Evolutionary conservation across 106 monocot species (phyloP).

Genomic region (Allium cepa): DNA sequence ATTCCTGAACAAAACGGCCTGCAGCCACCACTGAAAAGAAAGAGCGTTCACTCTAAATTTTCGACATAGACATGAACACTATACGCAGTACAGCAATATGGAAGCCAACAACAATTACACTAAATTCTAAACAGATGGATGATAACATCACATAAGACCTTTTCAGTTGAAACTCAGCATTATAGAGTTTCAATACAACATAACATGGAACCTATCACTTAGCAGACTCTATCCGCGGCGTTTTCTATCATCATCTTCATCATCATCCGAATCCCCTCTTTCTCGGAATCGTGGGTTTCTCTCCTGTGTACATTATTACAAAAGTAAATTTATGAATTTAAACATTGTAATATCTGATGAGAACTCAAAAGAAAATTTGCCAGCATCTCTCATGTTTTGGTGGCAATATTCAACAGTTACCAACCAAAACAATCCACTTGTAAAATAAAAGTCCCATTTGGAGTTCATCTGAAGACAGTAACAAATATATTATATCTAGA

Average conservation of each 20-base stretch:
- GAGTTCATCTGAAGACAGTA: background rate
- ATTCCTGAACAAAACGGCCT: too few species aligned
- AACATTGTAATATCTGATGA: background rate
- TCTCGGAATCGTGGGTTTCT: conserved; percentile 87
- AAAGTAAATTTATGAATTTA: too few species aligned
- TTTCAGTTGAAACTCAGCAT: background rate
- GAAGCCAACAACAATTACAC: too few species aligned
- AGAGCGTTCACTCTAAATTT: too few species aligned
- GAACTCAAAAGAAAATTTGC: background rate
- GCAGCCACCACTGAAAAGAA: too few species aligned
- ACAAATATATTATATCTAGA: background rate
- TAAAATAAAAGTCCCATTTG: conserved; percentile 13
- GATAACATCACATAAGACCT: too few species aligned
- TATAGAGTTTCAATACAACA: background rate
- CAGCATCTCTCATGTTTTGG: background rate
- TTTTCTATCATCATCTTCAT: conserved; percentile 66
- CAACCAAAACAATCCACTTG: conserved; percentile 22
- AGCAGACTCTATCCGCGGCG: conserved; percentile 21
- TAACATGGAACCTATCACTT: background rate
- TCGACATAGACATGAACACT: too few species aligned
- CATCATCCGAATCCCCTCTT: conserved; percentile 77
- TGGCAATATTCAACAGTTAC: background rate
- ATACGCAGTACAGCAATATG: too few species aligned
- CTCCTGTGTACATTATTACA: conserved; percentile 20
- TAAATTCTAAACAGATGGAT: too few species aligned